Base-by-base conservation (phyloP, 2,329 filamentous ascomycete genomes). In the Gremmenia infestans region DNA sequence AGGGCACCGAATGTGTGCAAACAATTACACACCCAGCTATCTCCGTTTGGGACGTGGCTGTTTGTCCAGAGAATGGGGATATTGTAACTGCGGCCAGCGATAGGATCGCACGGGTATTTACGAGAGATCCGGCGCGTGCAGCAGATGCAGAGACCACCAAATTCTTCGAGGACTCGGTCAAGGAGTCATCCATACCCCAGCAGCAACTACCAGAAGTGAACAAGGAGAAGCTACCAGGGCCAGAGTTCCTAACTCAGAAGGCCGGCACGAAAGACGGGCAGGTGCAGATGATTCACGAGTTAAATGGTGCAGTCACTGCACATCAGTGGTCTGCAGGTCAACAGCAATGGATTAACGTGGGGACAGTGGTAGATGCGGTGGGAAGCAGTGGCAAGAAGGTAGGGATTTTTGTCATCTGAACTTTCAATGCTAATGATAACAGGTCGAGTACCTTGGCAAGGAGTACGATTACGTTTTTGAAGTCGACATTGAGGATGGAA, bases 381-480 rank as follows among this genome's bases (percentile, higher is more conserved):
- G 91, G 88, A 39, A 95, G 91, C 68, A 90, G 85, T 62, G 89
- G 90, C 11, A 84, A 84, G 56, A 91, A 92, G 73, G 83, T 61
- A 17, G 36, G 19, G 12, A 40, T 37, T 25, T 17, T 22, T 22
- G 22, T n/a, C 39, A 12, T 19, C n/a, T 15, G 8, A 4, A 15
- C 11, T 42, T 45, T 17, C 25, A 5, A 11, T n/a, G 28, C 32
- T 49, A 50, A 59, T 28, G 9, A 25, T 15, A 35, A 14, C 43
- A 64, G 62, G 61, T 84, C 7, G 80, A 86, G 56, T 87, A 93
- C 68, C 78, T 89, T 1, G 93, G 93, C 35, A 83, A 96, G 68
- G 89, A 93, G 59, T 99, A 96, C 70, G 94, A 99, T 69, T 97
- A 88, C 67, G 92, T 99, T 8, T 97, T 97, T 64, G 92, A 97